These are phyloP conservation scores for Neonectria punicea DNA, from an alignment of 2,329 filamentous ascomycete species.

Conservation along the genomic window DNA sequence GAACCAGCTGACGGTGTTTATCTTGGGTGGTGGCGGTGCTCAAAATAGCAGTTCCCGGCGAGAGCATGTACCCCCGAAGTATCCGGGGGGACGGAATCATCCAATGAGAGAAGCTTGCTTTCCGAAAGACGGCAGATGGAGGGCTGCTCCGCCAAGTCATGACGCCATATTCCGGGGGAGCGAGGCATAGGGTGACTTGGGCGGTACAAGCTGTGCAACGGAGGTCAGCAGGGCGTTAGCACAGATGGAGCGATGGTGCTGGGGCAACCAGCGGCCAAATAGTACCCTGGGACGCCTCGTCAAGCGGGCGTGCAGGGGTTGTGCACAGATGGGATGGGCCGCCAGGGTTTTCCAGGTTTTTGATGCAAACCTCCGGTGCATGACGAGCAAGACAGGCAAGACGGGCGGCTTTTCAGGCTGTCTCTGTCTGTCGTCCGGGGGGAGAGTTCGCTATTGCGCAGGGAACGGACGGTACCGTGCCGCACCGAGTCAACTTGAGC, in stretches of 20 bases:
- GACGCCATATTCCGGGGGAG: conserved; percentile 4
- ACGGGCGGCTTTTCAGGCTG: background rate
- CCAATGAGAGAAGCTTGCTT: conserved; percentile 11
- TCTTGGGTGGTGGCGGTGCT: conserved; percentile 21
- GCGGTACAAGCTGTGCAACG: conserved; percentile 10
- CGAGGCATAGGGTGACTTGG: conserved; percentile 10
- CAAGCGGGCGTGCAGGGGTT: conserved; percentile 2
- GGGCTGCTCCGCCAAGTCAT: background rate
- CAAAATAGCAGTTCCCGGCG: conserved; percentile 14
- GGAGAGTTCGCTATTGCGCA: conserved; percentile 4
- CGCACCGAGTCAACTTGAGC: background rate
- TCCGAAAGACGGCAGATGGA: background rate
- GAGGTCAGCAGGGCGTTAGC: conserved; percentile 15
- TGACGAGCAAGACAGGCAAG: background rate
- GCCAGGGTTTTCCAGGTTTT: background rate
- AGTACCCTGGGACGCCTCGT: background rate
- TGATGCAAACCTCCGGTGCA: conserved; percentile 8
- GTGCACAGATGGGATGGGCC: background rate
- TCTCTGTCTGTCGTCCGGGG: background rate
- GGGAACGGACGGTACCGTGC: conserved; percentile 7
- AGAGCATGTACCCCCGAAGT: conserved; percentile 12
- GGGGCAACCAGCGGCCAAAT: conserved; percentile 27
- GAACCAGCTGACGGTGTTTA: conserved; percentile 13
- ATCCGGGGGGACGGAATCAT: background rate
- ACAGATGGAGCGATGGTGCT: conserved; percentile 20